Base-by-base conservation (phyloP, 2,329 filamentous ascomycete genomes). In the Berkeleyomyces basicola region DNA sequence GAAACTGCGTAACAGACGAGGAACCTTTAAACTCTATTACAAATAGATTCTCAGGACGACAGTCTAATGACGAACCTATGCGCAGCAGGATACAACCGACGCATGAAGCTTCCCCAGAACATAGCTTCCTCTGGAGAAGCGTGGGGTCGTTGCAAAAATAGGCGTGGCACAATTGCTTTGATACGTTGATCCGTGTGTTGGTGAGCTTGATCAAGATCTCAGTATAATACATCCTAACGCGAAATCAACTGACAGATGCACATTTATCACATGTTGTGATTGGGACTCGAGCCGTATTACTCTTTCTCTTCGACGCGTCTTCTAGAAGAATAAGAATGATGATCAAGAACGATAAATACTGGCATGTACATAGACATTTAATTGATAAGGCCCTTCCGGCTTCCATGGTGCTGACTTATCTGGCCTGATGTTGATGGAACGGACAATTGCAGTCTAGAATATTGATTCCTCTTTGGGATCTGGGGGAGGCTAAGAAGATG, bases 21-120 rank as follows among this genome's bases (percentile, higher is more conserved):
- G 23, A 23, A 23, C n/a, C 37, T 14, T 7, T 31, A 47, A 57
- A 46, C 60, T 61, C 46, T 61, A 61, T 44, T 61, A 61, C 37
- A 61, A 4, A 55, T 61, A 55, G 49, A 44, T 57, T 61, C 42
- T 51, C 33, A 40, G 40, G 16, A 44, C n/a, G 43, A n/a, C 1
- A n/a, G 4, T 36, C 23, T 39, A 9, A 39, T 55, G 51, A 39
- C 51, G 33, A 55, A n/a, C 51, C 33, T 39, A 1, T n/a, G 14
- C n/a, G 51, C 16, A n/a, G 33, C 51, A 55, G 36, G 39, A 36
- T 7, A 16, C 33, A 39, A 3, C 11, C 14, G 11, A 39, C 39
- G 51, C 51, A 55, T 10, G 11, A 55, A 55, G 33, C 11, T 55
- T 55, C 51, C 51, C 33, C n/a, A 39, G 51, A 36, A 55, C 51